A percentile compares a stretch with the other conserved stretches of the same genome.
Evolutionary conservation across 192 early-diverging fungal genomes (phyloP).

Genomic region (Coemansia sp.): DNA sequence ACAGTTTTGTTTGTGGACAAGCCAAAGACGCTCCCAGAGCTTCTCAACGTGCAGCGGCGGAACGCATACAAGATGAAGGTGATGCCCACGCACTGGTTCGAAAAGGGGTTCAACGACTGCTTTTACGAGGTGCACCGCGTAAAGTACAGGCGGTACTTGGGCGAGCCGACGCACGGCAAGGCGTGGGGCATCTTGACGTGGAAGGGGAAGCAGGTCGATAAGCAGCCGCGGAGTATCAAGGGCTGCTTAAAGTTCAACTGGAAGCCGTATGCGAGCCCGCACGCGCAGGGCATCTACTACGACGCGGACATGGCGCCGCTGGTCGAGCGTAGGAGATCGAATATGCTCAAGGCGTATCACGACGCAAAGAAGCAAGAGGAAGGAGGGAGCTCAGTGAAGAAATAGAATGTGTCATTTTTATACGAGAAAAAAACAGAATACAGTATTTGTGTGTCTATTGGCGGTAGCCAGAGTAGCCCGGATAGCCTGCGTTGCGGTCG

Average conservation of each 20-base stretch:
- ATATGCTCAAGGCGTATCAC: neutral
- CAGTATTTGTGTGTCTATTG: neutral
- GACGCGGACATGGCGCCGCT: slow-evolving; percentile 6
- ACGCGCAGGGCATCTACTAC: slow-evolving; percentile 22
- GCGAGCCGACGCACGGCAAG: slow-evolving; percentile 41
- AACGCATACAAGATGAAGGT: slow-evolving; percentile 30
- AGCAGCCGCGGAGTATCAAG: slow-evolving; percentile 27
- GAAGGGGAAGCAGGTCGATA: slow-evolving; percentile 20
- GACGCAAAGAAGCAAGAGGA: neutral
- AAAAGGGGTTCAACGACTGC: slow-evolving; percentile 38
- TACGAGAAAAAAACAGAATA: neutral
- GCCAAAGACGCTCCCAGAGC: slow-evolving; percentile 44
- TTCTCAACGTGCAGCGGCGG: slow-evolving; percentile 35
- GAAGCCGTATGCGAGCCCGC: slow-evolving; percentile 31
- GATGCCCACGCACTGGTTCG: slow-evolving; percentile 37
- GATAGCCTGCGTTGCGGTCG: no score
- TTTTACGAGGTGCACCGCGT: slow-evolving; percentile 32
- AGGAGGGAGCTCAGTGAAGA: neutral
- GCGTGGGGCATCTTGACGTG: slow-evolving; percentile 41
- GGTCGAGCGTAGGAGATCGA: slow-evolving; percentile 23
- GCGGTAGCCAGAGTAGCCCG: neutral
- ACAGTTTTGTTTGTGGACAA: slow-evolving; percentile 16
- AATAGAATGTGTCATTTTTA: neutral
- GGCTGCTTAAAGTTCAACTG: slow-evolving; percentile 47
- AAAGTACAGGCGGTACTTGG: slow-evolving; percentile 36